A percentile compares a stretch with the other conserved stretches of the same genome.
Conservation (phyloP, 2,329 filamentous ascomycete genomes). For the Cyclaneusma minus region DNA sequence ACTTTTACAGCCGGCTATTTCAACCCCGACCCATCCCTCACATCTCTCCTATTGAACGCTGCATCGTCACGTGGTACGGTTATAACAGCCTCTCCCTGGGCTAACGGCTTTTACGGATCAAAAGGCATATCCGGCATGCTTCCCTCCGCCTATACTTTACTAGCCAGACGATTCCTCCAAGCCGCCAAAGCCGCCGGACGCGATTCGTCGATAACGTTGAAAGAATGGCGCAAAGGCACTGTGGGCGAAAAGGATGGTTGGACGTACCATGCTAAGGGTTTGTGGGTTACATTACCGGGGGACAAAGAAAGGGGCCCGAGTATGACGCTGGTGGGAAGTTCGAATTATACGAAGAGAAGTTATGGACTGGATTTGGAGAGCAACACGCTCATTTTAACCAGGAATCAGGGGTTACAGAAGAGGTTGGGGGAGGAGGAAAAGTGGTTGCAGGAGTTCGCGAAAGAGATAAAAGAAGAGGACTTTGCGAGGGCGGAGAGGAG, state of each 20-base stretch:
- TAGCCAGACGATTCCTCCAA: slow-evolving; percentile 65
- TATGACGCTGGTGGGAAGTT: slow-evolving; percentile 75
- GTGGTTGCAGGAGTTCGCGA: slow-evolving; percentile 64
- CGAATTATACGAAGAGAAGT: slow-evolving; percentile 89
- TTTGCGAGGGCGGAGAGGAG: slow-evolving; percentile 68
- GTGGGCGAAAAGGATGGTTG: slow-evolving; percentile 72
- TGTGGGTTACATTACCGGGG: slow-evolving; percentile 69
- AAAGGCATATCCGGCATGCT: slow-evolving; percentile 80
- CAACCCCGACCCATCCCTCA: slow-evolving; percentile 80
- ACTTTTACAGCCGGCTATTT: slow-evolving; percentile 98
- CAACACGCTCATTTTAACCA: slow-evolving; percentile 73
- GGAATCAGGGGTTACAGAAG: slow-evolving; percentile 53
- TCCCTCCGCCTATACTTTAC: slow-evolving; percentile 80
- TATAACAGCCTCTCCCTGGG: slow-evolving; percentile 81
- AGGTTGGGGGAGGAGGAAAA: slow-evolving; percentile 65
- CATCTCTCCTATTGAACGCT: slow-evolving; percentile 62
- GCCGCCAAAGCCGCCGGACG: slow-evolving; percentile 20
- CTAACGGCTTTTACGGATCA: slow-evolving; percentile 89
- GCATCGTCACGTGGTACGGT: slow-evolving; percentile 60
- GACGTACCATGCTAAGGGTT: slow-evolving; percentile 96
- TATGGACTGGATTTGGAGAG: slow-evolving; percentile 87
- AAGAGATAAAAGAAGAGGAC: slow-evolving; percentile 55
- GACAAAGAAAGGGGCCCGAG: slow-evolving; percentile 48
- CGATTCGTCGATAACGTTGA: slow-evolving; percentile 48
- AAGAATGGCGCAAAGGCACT: slow-evolving; percentile 77